phyloP scores from a whole-genome alignment of 2,329 filamentous ascomycete species.

The Pestalotiopsis sp. region DNA sequence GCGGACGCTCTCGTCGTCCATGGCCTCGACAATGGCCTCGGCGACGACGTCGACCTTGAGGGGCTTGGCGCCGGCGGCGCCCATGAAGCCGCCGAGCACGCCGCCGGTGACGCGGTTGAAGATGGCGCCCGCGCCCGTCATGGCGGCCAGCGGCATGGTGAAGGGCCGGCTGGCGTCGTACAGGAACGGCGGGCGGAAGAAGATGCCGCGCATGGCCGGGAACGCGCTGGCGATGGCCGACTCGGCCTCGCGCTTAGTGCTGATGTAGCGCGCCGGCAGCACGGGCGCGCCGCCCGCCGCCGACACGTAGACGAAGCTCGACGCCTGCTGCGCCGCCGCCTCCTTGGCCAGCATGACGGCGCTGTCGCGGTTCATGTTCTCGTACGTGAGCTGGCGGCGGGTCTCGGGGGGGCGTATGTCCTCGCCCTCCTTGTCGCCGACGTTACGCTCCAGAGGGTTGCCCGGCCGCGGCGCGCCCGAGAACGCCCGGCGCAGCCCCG shows the following conservation, averaged over 20 bases:
- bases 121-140: slow-evolving; percentile 72
- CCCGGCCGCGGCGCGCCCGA: slow-evolving; percentile 61
- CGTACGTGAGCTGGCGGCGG: slow-evolving; percentile 85
- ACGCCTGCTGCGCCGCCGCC: slow-evolving; percentile 64
- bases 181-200: slow-evolving; percentile 84
- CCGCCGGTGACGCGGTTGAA: slow-evolving; percentile 81
- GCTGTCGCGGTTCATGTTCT: slow-evolving; percentile 93
- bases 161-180: slow-evolving; percentile 82
- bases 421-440: slow-evolving; percentile 40
- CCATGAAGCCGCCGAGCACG: slow-evolving; percentile 75
- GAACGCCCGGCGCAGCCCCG: slow-evolving; percentile 80
- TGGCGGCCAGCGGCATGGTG: slow-evolving; percentile 82
- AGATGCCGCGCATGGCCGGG: slow-evolving; percentile 75
- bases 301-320: slow-evolving; percentile 84
- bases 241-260: slow-evolving; percentile 91
- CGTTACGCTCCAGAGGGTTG: slow-evolving; percentile 68
- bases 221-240: slow-evolving; percentile 72
- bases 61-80: slow-evolving; percentile 82
- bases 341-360: slow-evolving; percentile 83
- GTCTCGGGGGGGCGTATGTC: slow-evolving; percentile 67
- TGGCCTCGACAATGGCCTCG: slow-evolving; percentile 85
- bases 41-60: slow-evolving; percentile 85
- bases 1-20: slow-evolving; percentile 71
- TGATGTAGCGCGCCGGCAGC: slow-evolving; percentile 83
- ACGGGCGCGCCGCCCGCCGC: slow-evolving; percentile 85